Base-by-base conservation (phyloP, 2,329 filamentous ascomycete genomes). In the Ophiostoma ulmi region DNA sequence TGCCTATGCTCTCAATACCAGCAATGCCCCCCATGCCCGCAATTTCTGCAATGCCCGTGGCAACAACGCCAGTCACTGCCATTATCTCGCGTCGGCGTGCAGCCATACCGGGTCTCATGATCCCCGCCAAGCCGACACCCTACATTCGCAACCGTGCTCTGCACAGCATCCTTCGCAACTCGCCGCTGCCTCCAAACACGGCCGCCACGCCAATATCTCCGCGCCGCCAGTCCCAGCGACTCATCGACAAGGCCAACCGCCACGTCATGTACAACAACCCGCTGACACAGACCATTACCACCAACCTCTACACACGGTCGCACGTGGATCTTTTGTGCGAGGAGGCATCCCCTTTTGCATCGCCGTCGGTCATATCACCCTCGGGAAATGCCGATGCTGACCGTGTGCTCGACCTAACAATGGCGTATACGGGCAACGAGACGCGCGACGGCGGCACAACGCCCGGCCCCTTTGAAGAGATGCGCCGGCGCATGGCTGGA, bases 91-190 rank as follows among this genome's bases (percentile, higher is more conserved):
- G 63, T 6, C 63, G 63, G 36, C 63, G 63, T 11, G 63, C 61
- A 1, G 20, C 35, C 17, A 35, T 79, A 10, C 76, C 80, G 20
- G 75, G 78, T 0, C 72, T 77, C 5, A 75, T 76, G 6, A 71
- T 73, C 72, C 76, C 20, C 74, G 76, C 13, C 71, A 72, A 26
- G 68, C 73, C 44, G 35, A 79, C 83, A 3, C 88, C 88, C 1
- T 90, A 90, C 75, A 85, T 81, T 1, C 87, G 87, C 73, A 85
- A 87, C 44, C 83, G 83, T 70, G 80, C 82, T 61, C 83, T 90
- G 11, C 87, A 86, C 76, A 89, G 87, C 78, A 90, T 90, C 75
- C 82, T 90, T 31, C 85, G 87, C 69, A 90, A 90, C 80, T 90
- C 88, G 5, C 88, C 88, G 22, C 80, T 90, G 7, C 86, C 87